phyloP scores from a whole-genome alignment of 2,329 filamentous ascomycete species.

The Ophiostoma himal-ulmi region DNA sequence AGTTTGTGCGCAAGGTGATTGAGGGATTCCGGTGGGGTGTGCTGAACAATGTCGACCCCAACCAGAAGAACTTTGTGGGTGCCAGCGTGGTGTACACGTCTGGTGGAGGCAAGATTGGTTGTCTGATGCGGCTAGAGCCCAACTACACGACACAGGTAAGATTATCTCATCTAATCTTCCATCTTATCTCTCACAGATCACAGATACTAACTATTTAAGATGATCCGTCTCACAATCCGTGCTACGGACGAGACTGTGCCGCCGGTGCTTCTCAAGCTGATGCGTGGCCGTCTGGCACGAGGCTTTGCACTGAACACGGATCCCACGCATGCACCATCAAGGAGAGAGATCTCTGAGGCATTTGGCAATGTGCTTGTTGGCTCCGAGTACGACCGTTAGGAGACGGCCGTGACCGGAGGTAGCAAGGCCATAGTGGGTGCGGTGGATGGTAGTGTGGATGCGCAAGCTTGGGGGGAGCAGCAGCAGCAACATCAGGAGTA shows the following conservation, averaged over 20 bases:
- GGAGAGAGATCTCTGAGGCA: slow-evolving; percentile 48
- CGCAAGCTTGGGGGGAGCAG: background rate
- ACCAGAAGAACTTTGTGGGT: slow-evolving; percentile 88
- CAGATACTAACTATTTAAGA: slow-evolving; percentile 48
- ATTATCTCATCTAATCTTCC: background rate
- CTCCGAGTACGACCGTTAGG: slow-evolving; percentile 21
- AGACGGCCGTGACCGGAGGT: background rate
- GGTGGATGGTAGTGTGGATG: background rate
- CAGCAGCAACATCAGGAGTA: slow-evolving; percentile 6
- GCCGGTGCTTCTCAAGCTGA: slow-evolving; percentile 69
- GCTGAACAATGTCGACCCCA: slow-evolving; percentile 80
- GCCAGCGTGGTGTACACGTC: slow-evolving; percentile 79
- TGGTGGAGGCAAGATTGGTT: slow-evolving; percentile 86
- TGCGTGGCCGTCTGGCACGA: slow-evolving; percentile 72
- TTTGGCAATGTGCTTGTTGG: slow-evolving; percentile 53
- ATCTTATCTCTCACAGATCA: background rate
- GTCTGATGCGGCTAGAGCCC: slow-evolving; percentile 85
- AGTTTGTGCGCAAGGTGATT: slow-evolving; percentile 66
- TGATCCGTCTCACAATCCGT: slow-evolving; percentile 89
- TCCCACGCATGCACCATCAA: slow-evolving; percentile 38
- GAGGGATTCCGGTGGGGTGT: slow-evolving; percentile 88
- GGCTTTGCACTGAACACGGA: slow-evolving; percentile 44
- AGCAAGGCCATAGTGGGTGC: background rate
- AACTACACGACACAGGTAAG: slow-evolving; percentile 63
- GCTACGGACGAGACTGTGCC: slow-evolving; percentile 91